These are phyloP conservation scores for Calonectria hongkongensis DNA, from an alignment of 2,329 filamentous ascomycete species.

Conservation along the genomic window DNA sequence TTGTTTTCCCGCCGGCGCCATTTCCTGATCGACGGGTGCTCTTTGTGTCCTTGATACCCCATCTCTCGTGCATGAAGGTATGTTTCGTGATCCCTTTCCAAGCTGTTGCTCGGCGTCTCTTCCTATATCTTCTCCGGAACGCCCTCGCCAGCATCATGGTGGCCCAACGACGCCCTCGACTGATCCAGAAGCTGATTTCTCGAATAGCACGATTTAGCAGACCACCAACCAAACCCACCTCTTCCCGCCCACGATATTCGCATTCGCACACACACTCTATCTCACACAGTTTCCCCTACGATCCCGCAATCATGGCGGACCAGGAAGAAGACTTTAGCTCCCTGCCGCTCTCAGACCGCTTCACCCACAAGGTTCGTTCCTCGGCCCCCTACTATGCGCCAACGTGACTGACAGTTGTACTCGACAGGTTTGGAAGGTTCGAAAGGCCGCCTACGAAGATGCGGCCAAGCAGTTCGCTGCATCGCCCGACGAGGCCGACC, in stretches of 20 bases:
- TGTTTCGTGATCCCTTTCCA: slow-evolving; percentile 22
- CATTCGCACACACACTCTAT: slow-evolving; percentile 45
- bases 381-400: neutral
- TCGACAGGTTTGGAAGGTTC: slow-evolving; percentile 86
- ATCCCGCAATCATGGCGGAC: slow-evolving; percentile 80
- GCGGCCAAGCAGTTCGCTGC: slow-evolving; percentile 90
- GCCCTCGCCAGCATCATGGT: slow-evolving; percentile 50
- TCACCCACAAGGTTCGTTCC: slow-evolving; percentile 82
- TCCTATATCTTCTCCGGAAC: neutral
- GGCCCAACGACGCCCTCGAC: slow-evolving; percentile 46
- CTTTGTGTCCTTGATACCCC: slow-evolving; percentile 49
- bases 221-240: slow-evolving; percentile 43
- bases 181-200: slow-evolving; percentile 58
- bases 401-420: slow-evolving; percentile 15
- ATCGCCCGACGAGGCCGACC: slow-evolving; percentile 89
- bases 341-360: slow-evolving; percentile 86
- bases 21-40: slow-evolving; percentile 44
- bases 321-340: slow-evolving; percentile 88
- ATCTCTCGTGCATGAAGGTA: slow-evolving; percentile 33
- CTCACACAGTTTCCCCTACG: slow-evolving; percentile 43
- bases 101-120: slow-evolving; percentile 2
- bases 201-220: slow-evolving; percentile 54
- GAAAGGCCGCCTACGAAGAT: slow-evolving; percentile 96
- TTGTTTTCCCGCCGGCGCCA: slow-evolving; percentile 48
- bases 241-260: slow-evolving; percentile 49